A percentile compares a stretch with the other conserved stretches of the same genome.
phyloP scores from a whole-genome alignment of 2,329 filamentous ascomycete genomes.

The Colletotrichum sp. region DNA sequence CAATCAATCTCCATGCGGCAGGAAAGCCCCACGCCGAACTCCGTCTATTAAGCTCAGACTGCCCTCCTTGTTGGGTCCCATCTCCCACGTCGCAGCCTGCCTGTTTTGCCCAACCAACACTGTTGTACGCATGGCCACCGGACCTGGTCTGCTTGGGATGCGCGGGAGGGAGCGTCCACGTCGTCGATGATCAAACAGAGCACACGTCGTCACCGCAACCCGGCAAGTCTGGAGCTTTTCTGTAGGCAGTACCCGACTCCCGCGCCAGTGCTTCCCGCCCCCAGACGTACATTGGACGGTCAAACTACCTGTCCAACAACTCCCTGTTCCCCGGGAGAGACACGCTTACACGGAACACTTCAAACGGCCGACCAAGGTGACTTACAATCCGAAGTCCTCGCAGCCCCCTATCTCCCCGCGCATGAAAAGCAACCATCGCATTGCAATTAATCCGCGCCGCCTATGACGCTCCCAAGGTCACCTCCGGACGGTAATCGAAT shows the following conservation, averaged over 20 bases:
- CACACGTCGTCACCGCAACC: not conserved
- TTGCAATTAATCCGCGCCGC: not conserved
- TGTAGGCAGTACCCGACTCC: not conserved
- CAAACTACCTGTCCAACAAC: not conserved
- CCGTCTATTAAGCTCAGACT: not conserved
- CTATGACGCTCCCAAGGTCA: not conserved
- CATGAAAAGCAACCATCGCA: not conserved
- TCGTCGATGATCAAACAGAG: not conserved
- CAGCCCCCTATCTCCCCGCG: not conserved
- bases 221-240: not conserved
- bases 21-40: not conserved
- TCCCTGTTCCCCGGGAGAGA: not conserved
- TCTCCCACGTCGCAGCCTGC: not conserved
- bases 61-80: not conserved
- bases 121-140: not conserved
- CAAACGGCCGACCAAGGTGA: not conserved
- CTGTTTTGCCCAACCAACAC: not conserved
- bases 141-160: not conserved
- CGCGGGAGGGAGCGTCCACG: not conserved
- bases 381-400: not conserved
- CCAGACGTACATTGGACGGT: slow-evolving; percentile 2
- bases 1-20: not conserved
- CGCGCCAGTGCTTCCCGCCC: not conserved
- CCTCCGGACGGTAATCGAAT: not conserved
- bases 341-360: not conserved